These are phyloP conservation scores for Rhizopogon vinicolor DNA, from an alignment of 768 basidiomycete genomes.

Conservation along the genomic window DNA sequence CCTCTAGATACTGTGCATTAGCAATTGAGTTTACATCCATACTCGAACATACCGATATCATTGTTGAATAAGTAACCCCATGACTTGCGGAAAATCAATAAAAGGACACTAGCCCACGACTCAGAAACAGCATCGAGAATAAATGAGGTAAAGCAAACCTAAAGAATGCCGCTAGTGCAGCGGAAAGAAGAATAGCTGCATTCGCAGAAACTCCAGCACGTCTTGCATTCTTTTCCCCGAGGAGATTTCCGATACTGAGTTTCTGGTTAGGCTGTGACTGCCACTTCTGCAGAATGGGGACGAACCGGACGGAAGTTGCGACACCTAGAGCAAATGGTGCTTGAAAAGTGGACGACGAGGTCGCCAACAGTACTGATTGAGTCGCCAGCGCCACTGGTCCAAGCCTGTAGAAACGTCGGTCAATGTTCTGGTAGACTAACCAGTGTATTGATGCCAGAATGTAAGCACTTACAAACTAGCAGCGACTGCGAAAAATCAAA, in stretches of 20 bases:
- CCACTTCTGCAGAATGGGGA: not conserved
- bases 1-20: conserved; percentile 9
- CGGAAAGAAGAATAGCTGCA: conserved; percentile 59
- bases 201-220: conserved; percentile 70
- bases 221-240: conserved; percentile 72
- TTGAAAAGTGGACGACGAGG: conserved; percentile 74
- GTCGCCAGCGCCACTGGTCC: conserved; percentile 81
- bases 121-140: not conserved
- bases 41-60: conserved; percentile 41
- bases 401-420: conserved; percentile 42
- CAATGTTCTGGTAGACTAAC: not conserved
- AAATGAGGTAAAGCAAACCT: conserved; percentile 36
- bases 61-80: conserved; percentile 80
- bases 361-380: conserved; percentile 80
- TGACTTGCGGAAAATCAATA: conserved; percentile 52
- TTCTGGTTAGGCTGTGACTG: not conserved
- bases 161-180: conserved; percentile 54
- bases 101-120: conserved; percentile 36
- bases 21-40: not conserved
- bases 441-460: not conserved
- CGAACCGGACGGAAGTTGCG: conserved; percentile 79
- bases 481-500: conserved; percentile 32
- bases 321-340: conserved; percentile 78
- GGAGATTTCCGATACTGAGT: conserved; percentile 76
- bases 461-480: conserved; percentile 42